Percentiles rank a stretch among this genome's conserved stretches.
Conservation (phyloP, 1,284 basidiomycete species). For the Fomitopsis pinicola region DNA sequence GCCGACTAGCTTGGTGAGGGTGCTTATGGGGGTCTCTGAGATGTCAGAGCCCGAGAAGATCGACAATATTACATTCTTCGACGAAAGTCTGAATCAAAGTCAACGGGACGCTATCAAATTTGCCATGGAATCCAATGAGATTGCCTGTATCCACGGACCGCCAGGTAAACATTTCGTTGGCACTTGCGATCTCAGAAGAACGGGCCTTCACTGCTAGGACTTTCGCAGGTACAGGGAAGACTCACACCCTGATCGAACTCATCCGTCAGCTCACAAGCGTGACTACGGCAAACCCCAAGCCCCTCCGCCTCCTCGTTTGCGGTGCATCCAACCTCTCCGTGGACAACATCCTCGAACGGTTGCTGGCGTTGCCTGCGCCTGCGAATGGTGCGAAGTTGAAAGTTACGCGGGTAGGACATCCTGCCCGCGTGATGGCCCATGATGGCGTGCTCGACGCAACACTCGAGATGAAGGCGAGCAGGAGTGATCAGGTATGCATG, state of each 20-base stretch:
- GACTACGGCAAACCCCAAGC: constrained; percentile 43
- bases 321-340: constrained; percentile 91
- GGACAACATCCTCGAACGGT: constrained; percentile 86
- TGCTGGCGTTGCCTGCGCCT: constrained; percentile 53
- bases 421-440: constrained; percentile 82
- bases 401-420: constrained; percentile 86
- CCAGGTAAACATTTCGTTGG: constrained; percentile 55
- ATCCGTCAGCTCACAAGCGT: constrained; percentile 75
- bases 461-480: constrained; percentile 81
- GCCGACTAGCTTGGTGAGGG: constrained; percentile 50
- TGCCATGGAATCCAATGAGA: constrained; percentile 66
- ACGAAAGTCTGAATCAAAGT: constrained; percentile 74
- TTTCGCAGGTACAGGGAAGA: constrained; percentile 79
- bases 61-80: constrained; percentile 63
- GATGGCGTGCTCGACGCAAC: constrained; percentile 72
- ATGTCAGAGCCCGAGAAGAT: constrained; percentile 36
- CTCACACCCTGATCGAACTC: constrained; percentile 87
- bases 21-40: constrained; percentile 60
- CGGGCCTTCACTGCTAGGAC: background rate
- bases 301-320: constrained; percentile 72
- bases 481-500: constrained; percentile 65
- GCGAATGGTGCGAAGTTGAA: constrained; percentile 45
- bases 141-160: constrained; percentile 95
- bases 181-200: background rate
- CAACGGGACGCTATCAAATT: constrained; percentile 82